phyloP scores from a whole-genome alignment of 2,329 filamentous ascomycete genomes.

The Huntiella decipiens region DNA sequence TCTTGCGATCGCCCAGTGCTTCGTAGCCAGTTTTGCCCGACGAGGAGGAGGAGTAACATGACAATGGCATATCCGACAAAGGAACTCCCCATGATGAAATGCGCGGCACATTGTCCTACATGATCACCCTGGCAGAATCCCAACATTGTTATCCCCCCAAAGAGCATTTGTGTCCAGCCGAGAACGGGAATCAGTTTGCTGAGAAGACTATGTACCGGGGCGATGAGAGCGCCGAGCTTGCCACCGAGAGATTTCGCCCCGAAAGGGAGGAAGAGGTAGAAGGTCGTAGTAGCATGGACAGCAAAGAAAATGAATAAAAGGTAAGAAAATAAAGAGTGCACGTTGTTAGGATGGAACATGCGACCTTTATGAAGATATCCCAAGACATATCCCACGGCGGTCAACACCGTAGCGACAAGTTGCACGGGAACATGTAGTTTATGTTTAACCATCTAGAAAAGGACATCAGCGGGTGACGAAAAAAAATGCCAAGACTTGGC shows the following conservation, averaged over 20 bases:
- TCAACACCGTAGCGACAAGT: slow-evolving; percentile 51
- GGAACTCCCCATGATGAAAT: slow-evolving; percentile 97
- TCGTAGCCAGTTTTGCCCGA: slow-evolving; percentile 74
- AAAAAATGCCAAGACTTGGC: not conserved
- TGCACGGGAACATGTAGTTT: slow-evolving; percentile 91
- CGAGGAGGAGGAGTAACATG: slow-evolving; percentile 67
- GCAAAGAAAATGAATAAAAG: slow-evolving; percentile 63
- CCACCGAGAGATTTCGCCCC: slow-evolving; percentile 69
- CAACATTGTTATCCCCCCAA: slow-evolving; percentile 79
- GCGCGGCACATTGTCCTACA: slow-evolving; percentile 75
- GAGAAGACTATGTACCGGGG: slow-evolving; percentile 57
- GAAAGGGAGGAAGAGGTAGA: slow-evolving; percentile 69
- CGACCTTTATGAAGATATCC: slow-evolving; percentile 82
- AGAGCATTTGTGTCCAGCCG: slow-evolving; percentile 85
- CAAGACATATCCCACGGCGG: slow-evolving; percentile 71
- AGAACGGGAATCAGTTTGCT: slow-evolving; percentile 77
- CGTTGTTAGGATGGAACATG: slow-evolving; percentile 56
- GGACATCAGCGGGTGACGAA: not conserved
- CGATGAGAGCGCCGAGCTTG: slow-evolving; percentile 52
- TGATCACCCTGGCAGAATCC: slow-evolving; percentile 91
- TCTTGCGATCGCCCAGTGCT: slow-evolving; percentile 77
- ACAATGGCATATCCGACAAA: slow-evolving; percentile 89
- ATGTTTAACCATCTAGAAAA: slow-evolving; percentile 57
- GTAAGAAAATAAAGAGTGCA: slow-evolving; percentile 65
- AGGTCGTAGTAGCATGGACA: slow-evolving; percentile 57